These are phyloP conservation scores for Schrenkiella parvula DNA, from an alignment of 345 rosid genomes.

Conservation along the genomic window DNA sequence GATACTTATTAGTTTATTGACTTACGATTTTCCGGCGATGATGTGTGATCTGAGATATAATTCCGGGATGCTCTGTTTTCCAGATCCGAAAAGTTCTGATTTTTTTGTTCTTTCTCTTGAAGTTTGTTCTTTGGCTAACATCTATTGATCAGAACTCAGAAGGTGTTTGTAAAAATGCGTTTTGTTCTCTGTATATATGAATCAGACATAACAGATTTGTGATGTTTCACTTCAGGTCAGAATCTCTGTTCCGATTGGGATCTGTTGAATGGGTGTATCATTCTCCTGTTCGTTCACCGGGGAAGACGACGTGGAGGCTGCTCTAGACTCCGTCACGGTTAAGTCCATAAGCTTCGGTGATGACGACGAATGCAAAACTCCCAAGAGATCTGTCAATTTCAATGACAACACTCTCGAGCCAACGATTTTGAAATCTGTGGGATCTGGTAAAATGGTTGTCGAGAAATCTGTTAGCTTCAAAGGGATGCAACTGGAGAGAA, in stretches of 20 bases:
- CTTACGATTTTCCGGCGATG: background rate
- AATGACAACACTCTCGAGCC: constrained; percentile 49
- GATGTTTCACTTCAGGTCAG: constrained; percentile 22
- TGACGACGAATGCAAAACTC: constrained; percentile 49
- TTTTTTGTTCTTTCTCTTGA: background rate
- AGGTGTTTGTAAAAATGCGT: constrained; percentile 13
- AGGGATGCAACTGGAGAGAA: constrained; percentile 47
- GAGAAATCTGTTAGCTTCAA: constrained; percentile 83
- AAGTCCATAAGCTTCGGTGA: constrained; percentile 80
- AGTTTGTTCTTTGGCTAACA: background rate
- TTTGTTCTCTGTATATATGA: background rate
- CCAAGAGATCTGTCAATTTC: constrained; percentile 65
- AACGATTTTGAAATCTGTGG: constrained; percentile 52
- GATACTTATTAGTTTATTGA: background rate
- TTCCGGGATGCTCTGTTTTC: constrained; percentile 18
- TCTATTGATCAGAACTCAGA: background rate
- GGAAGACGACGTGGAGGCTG: constrained; percentile 52
- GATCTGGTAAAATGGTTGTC: constrained; percentile 69
- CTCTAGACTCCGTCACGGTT: constrained; percentile 63
- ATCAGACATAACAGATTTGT: constrained; percentile 31
- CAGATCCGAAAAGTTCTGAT: constrained; percentile 32
- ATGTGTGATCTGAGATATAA: background rate
- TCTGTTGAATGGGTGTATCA: constrained; percentile 60
- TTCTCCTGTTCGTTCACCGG: constrained; percentile 59
- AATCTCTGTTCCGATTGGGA: constrained; percentile 13